phyloP scores from a whole-genome alignment of 2,329 filamentous ascomycete genomes.

The Trichoderma endophyticum region DNA sequence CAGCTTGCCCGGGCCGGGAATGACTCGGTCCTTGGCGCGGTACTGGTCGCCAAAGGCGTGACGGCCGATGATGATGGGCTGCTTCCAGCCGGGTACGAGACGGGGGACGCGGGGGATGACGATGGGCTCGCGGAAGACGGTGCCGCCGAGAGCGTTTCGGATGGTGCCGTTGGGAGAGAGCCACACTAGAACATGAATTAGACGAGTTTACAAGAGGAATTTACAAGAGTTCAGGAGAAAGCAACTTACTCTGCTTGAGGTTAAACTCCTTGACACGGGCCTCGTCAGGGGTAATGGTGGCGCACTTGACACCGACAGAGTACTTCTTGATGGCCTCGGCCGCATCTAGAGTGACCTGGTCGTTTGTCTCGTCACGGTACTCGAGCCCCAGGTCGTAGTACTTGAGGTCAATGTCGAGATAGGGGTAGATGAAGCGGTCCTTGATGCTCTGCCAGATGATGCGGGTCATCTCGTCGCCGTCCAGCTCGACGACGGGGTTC shows the following conservation, averaged over 20 bases:
- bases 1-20: conserved; percentile 79
- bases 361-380: conserved; percentile 94
- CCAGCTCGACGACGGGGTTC: conserved; percentile 97
- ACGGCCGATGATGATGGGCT: conserved; percentile 97
- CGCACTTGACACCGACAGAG: conserved; percentile 97
- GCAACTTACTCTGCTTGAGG: conserved; percentile 83
- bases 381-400: conserved; percentile 93
- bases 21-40: conserved; percentile 87
- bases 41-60: conserved; percentile 99
- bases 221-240: not conserved
- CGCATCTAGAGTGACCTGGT: conserved; percentile 91
- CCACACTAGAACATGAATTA: conserved; percentile 66
- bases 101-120: conserved; percentile 91
- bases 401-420: conserved; percentile 96
- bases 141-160: conserved; percentile 76
- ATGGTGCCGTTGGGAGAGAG: conserved; percentile 93
- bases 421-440: conserved; percentile 96
- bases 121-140: conserved; percentile 98
- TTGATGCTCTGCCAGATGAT: conserved; percentile 99
- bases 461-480: conserved; percentile 94
- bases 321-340: conserved; percentile 99
- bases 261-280: conserved; percentile 96
- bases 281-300: conserved; percentile 98
- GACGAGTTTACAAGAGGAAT: not conserved
- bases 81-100: conserved; percentile 95